Percentiles rank a stretch among this genome's conserved stretches.
phyloP scores from a whole-genome alignment of 768 basidiomycete species.

The Zangia roseola region DNA sequence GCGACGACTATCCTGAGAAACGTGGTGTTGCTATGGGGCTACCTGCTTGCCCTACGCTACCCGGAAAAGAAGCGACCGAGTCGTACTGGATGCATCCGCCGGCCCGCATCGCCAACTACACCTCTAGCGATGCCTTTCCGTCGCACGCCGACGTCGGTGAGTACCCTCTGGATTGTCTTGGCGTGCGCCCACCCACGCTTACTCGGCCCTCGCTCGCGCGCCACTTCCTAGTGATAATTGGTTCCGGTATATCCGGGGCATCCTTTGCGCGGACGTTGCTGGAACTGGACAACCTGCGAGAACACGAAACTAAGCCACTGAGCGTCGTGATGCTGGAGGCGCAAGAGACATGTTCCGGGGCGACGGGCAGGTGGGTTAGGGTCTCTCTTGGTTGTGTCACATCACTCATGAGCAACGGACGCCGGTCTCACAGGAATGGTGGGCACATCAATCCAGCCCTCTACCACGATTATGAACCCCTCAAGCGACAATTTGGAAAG shows the following conservation, averaged over 20 bases:
- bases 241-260: constrained; percentile 52
- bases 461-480: constrained; percentile 43
- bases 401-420: background rate
- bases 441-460: constrained; percentile 51
- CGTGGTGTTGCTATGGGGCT: background rate
- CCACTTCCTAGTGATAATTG: constrained; percentile 42
- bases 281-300: constrained; percentile 22
- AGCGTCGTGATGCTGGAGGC: constrained; percentile 61
- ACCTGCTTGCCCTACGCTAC: constrained; percentile 40
- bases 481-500: constrained; percentile 39
- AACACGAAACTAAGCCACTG: constrained; percentile 17
- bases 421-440: constrained; percentile 38
- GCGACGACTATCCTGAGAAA: constrained; percentile 4
- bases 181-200: background rate
- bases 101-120: constrained; percentile 40
- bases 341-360: constrained; percentile 53
- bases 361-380: constrained; percentile 45
- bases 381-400: background rate
- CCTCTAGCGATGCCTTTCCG: constrained; percentile 34
- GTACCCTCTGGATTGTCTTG: background rate
- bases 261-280: constrained; percentile 43
- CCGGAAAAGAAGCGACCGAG: constrained; percentile 49
- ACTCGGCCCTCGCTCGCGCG: background rate
- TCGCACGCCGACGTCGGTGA: constrained; percentile 55
- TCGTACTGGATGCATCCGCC: constrained; percentile 67